Evolutionary conservation across 2,329 filamentous ascomycete species (phyloP).

Genomic region (Exophiala xenobiotica): DNA sequence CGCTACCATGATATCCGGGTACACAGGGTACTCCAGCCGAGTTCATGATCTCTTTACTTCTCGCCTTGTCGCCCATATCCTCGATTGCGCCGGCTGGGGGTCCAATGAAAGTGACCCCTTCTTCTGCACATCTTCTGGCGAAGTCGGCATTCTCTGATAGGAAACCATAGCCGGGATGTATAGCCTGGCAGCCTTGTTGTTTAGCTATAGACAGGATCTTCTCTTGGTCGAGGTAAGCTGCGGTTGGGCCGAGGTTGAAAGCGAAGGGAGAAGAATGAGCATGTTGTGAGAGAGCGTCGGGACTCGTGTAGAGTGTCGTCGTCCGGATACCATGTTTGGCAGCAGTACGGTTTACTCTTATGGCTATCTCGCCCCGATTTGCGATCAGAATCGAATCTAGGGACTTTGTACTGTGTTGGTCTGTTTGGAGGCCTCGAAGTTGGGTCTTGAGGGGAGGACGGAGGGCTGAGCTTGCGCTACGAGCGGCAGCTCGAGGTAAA

Average conservation of each 20-base stretch:
- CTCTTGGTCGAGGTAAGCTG: conserved; percentile 89
- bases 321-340: conserved; percentile 84
- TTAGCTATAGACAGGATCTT: conserved; percentile 87
- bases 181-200: conserved; percentile 79
- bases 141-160: conserved; percentile 82
- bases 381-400: conserved; percentile 66
- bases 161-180: conserved; percentile 95
- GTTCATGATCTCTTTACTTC: conserved; percentile 95
- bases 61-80: conserved; percentile 87
- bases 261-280: conserved; percentile 80
- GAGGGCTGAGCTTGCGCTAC: conserved; percentile 9
- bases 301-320: conserved; percentile 92
- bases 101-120: conserved; percentile 90
- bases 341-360: conserved; percentile 88
- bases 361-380: conserved; percentile 93
- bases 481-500: conserved; percentile 16
- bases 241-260: conserved; percentile 77
- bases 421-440: conserved; percentile 8
- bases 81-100: conserved; percentile 75
- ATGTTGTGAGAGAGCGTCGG: conserved; percentile 84
- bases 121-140: conserved; percentile 81
- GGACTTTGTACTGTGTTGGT: conserved; percentile 15
- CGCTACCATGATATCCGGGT: conserved; percentile 86
- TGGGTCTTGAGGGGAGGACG: conserved; percentile 3
- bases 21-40: conserved; percentile 94